Conservation (phyloP, 1,139 yeast genomes). For the Geotrichum phurueaensis region DNA sequence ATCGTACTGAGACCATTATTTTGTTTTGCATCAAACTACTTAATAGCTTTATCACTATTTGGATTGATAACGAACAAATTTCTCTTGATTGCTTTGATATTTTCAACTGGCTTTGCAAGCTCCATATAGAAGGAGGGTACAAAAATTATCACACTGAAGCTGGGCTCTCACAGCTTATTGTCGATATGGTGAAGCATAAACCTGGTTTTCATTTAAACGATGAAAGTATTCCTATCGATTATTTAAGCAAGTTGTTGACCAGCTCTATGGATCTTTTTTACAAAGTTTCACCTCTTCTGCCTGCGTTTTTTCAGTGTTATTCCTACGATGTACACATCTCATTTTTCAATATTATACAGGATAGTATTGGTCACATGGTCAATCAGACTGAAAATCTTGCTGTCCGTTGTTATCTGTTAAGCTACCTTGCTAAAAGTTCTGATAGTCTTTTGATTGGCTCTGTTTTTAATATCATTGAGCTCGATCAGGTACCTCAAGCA, state of each 20-base stretch:
- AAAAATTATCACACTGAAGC: conserved; percentile 7
- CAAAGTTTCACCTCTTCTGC: conserved; percentile 2
- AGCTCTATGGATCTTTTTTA: conserved; percentile 8
- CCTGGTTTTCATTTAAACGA: conserved; percentile 4
- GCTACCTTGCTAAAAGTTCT: conserved; percentile 8
- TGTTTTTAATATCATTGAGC: conserved; percentile 9
- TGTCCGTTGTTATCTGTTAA: conserved; percentile 7
- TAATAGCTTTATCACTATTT: not conserved
- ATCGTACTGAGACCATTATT: conserved; percentile 10
- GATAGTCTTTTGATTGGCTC: conserved; percentile 8
- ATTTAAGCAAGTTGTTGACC: conserved; percentile 5
- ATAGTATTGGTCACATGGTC: conserved; percentile 1
- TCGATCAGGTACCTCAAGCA: conserved; percentile 5
- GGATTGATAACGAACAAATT: conserved; percentile 4
- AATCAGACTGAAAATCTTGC: conserved; percentile 10
- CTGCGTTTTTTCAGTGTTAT: conserved; percentile 5
- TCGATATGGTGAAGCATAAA: not conserved
- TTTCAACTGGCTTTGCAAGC: conserved; percentile 12
- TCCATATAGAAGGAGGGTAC: conserved; percentile 11
- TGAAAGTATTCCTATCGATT: not conserved
- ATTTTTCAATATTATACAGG: conserved; percentile 8
- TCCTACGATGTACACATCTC: conserved; percentile 6
- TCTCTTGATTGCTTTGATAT: conserved; percentile 7
- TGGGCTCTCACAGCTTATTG: not conserved
- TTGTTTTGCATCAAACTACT: conserved; percentile 8